A percentile compares a stretch with the other conserved stretches of the same genome.
Evolutionary conservation across 306 rosid genomes (phyloP).

Genomic region (Psophocarpus tetragonolobus): DNA sequence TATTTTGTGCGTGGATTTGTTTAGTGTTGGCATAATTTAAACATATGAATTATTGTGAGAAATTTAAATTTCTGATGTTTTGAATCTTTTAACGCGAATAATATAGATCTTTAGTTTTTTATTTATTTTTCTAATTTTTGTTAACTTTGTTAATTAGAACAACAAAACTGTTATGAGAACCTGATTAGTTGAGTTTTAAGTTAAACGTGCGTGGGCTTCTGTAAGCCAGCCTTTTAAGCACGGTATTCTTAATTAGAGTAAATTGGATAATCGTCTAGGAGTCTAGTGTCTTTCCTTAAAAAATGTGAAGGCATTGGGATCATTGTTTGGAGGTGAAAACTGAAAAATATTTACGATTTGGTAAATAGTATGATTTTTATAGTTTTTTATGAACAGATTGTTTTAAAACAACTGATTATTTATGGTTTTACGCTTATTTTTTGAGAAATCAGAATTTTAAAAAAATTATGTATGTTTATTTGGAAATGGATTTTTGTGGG

Average conservation of each 20-base stretch:
- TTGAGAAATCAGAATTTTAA: too few relatives aligned
- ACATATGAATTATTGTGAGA: neutral
- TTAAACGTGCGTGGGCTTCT: neutral
- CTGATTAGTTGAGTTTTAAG: neutral
- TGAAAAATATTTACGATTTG: too few relatives aligned
- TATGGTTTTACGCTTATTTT: too few relatives aligned
- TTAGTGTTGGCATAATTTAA: neutral
- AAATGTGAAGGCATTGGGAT: neutral
- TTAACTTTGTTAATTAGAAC: neutral
- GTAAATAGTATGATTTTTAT: too few relatives aligned
- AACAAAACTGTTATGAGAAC: neutral
- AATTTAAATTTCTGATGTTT: neutral
- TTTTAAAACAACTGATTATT: too few relatives aligned
- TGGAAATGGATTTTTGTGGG: too few relatives aligned
- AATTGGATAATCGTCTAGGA: neutral
- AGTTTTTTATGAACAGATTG: too few relatives aligned
- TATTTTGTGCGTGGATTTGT: neutral
- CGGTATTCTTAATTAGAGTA: neutral
- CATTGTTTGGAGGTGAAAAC: too few relatives aligned
- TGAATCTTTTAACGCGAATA: neutral
- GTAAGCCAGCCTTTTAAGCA: neutral
- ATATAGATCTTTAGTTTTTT: neutral
- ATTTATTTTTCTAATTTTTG: neutral
- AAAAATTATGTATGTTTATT: too few relatives aligned
- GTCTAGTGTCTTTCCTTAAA: neutral